Evolutionary conservation across 768 basidiomycete species (phyloP), one percentile per base, ranked within the genome.

Genomic region (Psilocybe tampanensis): DNA sequence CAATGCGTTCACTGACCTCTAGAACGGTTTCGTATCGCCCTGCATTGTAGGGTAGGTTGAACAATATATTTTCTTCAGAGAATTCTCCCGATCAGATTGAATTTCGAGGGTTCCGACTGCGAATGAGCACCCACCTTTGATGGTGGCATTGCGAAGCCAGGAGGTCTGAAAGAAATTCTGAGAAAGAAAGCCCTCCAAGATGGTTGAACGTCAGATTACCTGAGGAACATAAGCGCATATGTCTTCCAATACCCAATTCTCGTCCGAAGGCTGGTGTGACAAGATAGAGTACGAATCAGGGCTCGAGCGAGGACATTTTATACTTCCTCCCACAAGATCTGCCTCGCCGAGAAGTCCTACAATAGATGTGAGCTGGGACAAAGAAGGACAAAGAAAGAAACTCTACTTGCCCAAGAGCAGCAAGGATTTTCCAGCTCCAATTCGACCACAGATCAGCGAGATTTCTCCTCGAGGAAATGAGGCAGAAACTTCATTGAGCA

Each of bases 171-270:
- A 80, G 44, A 12, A 29, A 15, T 24, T n/a, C n/a, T n/a, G n/a
- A n/a, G 41, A 48, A 6, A 41, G n/a, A 32, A 50, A 18, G 21
- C 9, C 4, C 9, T 29, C 4, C 9, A 15, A 8, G 22, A 1
- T 2, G 43, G 12, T 43, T 29, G 41, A 32, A 47, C 3, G 36
- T 13, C 78, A 5, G 29, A 80, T 50, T 64, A 83, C 87, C 76
- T 90, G 86, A 18, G 94, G 93, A 15, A 95, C 93, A 71, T 92
- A 97, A 2, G 94, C 95, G 55, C 90, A 92, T 56, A 92, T 76
- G 21, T 89, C 88, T 17, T 78, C 70, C 0, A 94, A 80, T 47
- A 94, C 68, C 94, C 95, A 97, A 18, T 88, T 78, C 21, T 80
- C 72, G 0, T 74, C 64, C 0, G 76, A 66, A 23, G 62, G 55